Base-by-base conservation (phyloP, 768 basidiomycete species). In the Lyophyllum semitale region DNA sequence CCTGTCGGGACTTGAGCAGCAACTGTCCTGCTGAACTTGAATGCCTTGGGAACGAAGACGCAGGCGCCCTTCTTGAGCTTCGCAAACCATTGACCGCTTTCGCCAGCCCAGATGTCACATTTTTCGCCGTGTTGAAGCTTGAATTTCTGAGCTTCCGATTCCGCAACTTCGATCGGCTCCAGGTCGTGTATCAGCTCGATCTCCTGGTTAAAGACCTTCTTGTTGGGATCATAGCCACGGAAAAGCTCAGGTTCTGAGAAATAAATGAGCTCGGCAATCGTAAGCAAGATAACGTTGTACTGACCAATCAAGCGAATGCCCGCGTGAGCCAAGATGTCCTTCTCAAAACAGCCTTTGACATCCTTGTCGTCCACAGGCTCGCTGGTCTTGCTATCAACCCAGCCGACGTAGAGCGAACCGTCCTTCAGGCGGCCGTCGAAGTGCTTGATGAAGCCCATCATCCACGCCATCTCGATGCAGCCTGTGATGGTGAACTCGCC, bases 401-500 rank as follows among this genome's bases (percentile, higher is more conserved):
- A 99, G 30, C 97, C 97, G 62, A 99, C 96, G 66, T 98, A 90
- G 29, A 96, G 80, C 29, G 91, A 84, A 41, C 93, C 94, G 62
- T 91, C 85, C 76, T 96, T 95, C 62, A 98, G 82, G 54, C 94
- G 94, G 17, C 97, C 97, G 62, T 99, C 93, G 72, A 98, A 96
- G 78, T 99, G 95, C 72, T 95, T 97, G 83, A 98, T 97, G 75
- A 84, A 85, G 38, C 97, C 96, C 93, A 95, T 98, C 73, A 98
- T 88, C 95, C 96, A 99, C 2, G 96, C 95, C 91, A 99, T 96
- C 77, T 99, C 97, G 66, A 99, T 97, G 66, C 93, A 93, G 18
- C 97, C 97, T 71, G 97, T 90, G 63, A 98, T 95, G 1, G 95
- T 95, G 72, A 98, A 89, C 66, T 96, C 88, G n/a, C 97, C 96